These are phyloP conservation scores for Symbiodinium pilosum DNA, from an alignment of 73 alveolate species.

Conservation along the genomic window DNA sequence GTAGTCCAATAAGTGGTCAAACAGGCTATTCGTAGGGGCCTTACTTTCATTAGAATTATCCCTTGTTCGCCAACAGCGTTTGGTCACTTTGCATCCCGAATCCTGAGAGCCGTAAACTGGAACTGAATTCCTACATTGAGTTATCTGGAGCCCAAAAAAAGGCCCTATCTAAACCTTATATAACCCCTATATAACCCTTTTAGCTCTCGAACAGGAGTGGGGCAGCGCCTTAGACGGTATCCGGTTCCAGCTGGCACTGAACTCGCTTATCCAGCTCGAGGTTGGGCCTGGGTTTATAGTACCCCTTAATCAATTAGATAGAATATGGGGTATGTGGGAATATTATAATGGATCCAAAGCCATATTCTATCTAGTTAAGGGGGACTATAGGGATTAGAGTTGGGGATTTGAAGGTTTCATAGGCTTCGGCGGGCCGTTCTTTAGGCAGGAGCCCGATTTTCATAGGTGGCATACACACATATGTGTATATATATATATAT, in stretches of 20 bases:
- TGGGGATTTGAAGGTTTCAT: not conserved
- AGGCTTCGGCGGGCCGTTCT: not conserved
- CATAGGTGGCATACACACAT: no score
- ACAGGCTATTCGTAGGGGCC: no score
- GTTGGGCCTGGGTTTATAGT: not conserved
- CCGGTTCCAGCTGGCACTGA: conserved; percentile 75
- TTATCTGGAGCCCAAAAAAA: not conserved
- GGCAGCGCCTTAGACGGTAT: conserved; percentile 89
- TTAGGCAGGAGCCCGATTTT: no score
- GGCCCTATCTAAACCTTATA: no score
- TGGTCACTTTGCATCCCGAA: not conserved
- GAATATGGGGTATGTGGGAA: not conserved
- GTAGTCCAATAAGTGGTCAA: no score
- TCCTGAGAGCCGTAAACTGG: not conserved
- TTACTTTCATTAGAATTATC: no score
- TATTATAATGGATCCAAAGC: no score
- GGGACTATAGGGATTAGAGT: not conserved
- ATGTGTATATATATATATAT: no score
- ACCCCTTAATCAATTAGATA: no score
- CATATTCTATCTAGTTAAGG: no score
- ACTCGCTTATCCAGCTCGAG: conserved; percentile 66
- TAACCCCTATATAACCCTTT: not conserved
- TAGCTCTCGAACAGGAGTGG: conserved; percentile 25
- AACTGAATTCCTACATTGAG: not conserved
- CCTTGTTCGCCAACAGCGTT: not conserved